Conservation (phyloP, 352 stramenopile genomes). For the Thalassiosira mediterranea region DNA sequence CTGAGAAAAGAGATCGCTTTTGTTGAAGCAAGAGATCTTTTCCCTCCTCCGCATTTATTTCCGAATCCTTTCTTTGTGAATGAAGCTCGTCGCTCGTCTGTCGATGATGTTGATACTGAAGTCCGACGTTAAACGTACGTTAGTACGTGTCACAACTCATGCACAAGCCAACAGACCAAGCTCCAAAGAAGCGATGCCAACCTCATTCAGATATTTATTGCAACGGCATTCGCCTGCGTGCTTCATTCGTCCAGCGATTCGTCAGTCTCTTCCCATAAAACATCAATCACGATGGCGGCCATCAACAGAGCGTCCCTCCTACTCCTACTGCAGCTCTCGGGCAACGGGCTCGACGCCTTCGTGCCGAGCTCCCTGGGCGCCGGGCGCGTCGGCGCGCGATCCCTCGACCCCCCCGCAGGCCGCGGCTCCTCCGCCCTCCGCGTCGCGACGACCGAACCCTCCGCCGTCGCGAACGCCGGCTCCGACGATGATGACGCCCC, state of each 20-base stretch:
- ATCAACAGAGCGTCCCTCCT: constrained; percentile 12
- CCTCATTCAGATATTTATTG: too few species aligned
- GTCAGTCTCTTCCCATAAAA: neutral
- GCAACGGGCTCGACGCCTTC: constrained; percentile 19
- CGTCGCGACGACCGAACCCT: constrained; percentile 6
- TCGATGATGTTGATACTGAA: too few species aligned
- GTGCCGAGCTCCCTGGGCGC: constrained; percentile 1
- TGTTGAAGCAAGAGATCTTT: too few species aligned
- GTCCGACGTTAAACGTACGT: too few species aligned
- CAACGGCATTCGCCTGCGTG: neutral
- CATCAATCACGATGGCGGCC: constrained; percentile 10
- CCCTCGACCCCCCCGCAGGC: neutral
- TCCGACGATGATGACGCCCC: constrained; percentile 17
- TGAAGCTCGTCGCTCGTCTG: too few species aligned
- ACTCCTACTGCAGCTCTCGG: constrained; percentile 16
- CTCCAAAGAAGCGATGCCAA: too few species aligned
- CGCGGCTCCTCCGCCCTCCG: neutral
- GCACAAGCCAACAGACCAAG: too few species aligned
- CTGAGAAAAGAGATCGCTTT: too few species aligned
- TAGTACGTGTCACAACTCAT: too few species aligned
- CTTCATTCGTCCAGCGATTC: neutral
- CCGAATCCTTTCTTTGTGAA: too few species aligned
- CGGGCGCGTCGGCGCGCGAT: neutral
- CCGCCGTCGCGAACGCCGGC: neutral
- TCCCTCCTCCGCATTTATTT: too few species aligned